Base-by-base conservation (phyloP, 495 filamentous ascomycete species). In the Daldinia bambusicola region DNA sequence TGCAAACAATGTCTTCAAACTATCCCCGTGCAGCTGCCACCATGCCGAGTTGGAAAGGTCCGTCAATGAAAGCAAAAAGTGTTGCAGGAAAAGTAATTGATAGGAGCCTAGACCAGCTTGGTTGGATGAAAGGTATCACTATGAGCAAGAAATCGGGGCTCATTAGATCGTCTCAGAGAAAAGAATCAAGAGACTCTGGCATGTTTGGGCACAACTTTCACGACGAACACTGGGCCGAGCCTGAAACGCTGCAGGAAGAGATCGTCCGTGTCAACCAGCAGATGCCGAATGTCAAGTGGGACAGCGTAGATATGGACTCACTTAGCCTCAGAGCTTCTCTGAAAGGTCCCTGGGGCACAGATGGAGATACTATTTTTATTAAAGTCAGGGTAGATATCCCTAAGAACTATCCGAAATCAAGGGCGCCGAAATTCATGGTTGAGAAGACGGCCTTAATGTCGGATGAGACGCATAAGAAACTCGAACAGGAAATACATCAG, bases 81-180 rank as follows among this genome's bases (percentile, higher is more conserved):
- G 83, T 80, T 38, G 56, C 84, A 13, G 80, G 82, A 55, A 89
- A 87, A 56, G 85, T 90, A 52, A 83, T 85, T n/a, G 93, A 93
- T 71, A 79, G 80, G 20, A 80, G 77, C 51, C 77, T 80, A 10
- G 78, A 83, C 16, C 93, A 87, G 37, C 95, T 98, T 63, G 86
- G 89, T 13, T 98, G 94, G 94, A 97, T 98, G 92, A 92, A 89
- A 64, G 93, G 93, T 34, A 93, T 98, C 43, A 95, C 93, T 67
- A 94, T 98, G 73, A 87, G 82, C 30, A 90, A 90, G 69, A 81
- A 84, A 58, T 85, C 85, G 55, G 70, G 74, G 6, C 69, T 73
- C 36, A 75, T 77, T 10, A 76, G 78, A 13, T 56, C 72, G 12
- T 70, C 82, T 14, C 70, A 69, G 56, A 76, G 80, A 53, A 70